A percentile compares a stretch with the other conserved stretches of the same genome.
These are phyloP conservation scores for Fusarium mexicanum DNA, from an alignment of 2,329 filamentous ascomycete species.

Conservation along the genomic window DNA sequence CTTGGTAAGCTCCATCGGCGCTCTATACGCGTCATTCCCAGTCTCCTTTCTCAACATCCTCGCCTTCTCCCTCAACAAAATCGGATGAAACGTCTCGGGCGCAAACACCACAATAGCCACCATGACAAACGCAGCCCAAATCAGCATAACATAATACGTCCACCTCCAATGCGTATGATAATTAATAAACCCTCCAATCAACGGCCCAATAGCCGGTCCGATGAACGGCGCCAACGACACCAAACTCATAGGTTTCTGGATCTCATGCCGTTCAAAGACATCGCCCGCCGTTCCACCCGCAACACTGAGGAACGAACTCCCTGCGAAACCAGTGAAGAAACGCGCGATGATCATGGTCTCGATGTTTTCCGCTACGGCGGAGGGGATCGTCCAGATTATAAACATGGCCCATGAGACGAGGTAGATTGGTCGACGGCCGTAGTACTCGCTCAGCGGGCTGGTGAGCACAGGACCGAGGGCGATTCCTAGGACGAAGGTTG, in stretches of 20 bases:
- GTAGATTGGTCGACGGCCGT: conserved; percentile 81
- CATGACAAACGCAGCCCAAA: conserved; percentile 22
- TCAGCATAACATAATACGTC: conserved; percentile 37
- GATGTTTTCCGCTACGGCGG: conserved; percentile 78
- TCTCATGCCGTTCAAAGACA: conserved; percentile 16
- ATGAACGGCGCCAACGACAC: conserved; percentile 33
- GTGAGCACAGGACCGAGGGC: conserved; percentile 66
- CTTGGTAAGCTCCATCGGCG: conserved; percentile 5
- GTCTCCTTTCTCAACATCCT: conserved; percentile 23
- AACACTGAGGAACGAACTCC: conserved; percentile 46
- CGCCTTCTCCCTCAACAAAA: conserved; percentile 18
- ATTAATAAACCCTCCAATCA: conserved; percentile 35
- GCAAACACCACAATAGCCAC: conserved; percentile 22
- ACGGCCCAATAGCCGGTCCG: conserved; percentile 29
- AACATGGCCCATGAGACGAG: conserved; percentile 76
- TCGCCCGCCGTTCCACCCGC: conserved; percentile 34
- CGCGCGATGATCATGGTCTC: conserved; percentile 78
- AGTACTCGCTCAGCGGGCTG: conserved; percentile 71
- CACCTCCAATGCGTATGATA: conserved; percentile 29
- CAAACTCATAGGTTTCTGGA: conserved; percentile 35
- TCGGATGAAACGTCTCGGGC: conserved; percentile 36
- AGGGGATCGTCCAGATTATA: conserved; percentile 79
- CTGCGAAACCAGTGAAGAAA: conserved; percentile 79
- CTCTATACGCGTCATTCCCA: background rate
- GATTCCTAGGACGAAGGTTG: conserved; percentile 58